These are phyloP conservation scores for Ophiobolus disseminans DNA, from an alignment of 2,329 filamentous ascomycete genomes.

Conservation along the genomic window DNA sequence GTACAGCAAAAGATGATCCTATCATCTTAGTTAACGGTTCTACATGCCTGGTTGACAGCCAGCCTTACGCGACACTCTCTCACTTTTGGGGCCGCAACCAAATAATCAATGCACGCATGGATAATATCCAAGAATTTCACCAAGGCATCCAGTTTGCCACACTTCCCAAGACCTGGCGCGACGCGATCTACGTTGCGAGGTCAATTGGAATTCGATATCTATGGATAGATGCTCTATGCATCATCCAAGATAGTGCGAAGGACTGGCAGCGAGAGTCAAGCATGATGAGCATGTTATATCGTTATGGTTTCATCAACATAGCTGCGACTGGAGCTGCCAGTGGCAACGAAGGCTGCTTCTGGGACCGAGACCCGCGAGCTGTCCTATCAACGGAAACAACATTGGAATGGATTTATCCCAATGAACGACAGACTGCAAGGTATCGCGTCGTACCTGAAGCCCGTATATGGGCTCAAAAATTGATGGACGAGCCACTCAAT, in stretches of 20 bases:
- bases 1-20: not conserved
- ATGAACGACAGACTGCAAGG: not conserved
- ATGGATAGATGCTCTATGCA: conserved; percentile 13
- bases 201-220: conserved; percentile 3
- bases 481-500: conserved; percentile 6
- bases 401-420: not conserved
- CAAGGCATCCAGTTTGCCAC: not conserved
- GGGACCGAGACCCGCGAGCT: not conserved
- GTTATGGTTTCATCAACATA: not conserved
- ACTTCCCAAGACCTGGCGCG: conserved; percentile 1
- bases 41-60: not conserved
- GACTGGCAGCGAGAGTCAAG: conserved; percentile 1
- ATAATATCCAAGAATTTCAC: not conserved
- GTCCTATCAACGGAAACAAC: not conserved
- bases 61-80: conserved; percentile 1
- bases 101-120: not conserved
- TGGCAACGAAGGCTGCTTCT: conserved; percentile 3
- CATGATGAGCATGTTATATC: not conserved
- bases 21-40: not conserved
- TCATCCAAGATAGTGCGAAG: conserved; percentile 7
- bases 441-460: not conserved
- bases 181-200: conserved; percentile 5
- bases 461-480: not conserved
- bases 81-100: not conserved
- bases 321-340: not conserved